phyloP scores from a whole-genome alignment of 1,284 basidiomycete species.

The Heimioporus punctisporus region DNA sequence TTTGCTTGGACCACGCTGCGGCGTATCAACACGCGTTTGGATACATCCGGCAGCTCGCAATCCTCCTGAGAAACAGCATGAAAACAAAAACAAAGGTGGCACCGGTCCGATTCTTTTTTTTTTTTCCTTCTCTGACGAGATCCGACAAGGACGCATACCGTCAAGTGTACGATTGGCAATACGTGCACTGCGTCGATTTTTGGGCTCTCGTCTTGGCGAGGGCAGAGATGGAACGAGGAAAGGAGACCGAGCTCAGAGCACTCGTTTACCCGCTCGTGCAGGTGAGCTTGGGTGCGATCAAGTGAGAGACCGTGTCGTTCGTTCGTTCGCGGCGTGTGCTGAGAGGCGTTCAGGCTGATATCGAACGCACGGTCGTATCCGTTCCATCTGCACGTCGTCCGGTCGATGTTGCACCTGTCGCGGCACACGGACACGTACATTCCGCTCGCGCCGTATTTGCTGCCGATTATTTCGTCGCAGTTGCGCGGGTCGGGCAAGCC shows the following conservation, averaged over 20 bases:
- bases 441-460: conserved; percentile 85
- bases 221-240: conserved; percentile 60
- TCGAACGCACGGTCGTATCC: conserved; percentile 83
- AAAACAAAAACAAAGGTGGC: conserved; percentile 84
- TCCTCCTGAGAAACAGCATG: conserved; percentile 91
- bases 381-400: conserved; percentile 75
- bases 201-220: conserved; percentile 92
- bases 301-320: conserved; percentile 51
- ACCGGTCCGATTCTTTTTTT: conserved; percentile 13
- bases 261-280: conserved; percentile 97
- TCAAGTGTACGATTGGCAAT: conserved; percentile 99
- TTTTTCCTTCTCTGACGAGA: conserved; percentile 10
- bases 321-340: background rate
- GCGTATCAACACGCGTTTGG: conserved; percentile 97
- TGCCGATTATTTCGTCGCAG: conserved; percentile 85
- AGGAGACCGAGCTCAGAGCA: conserved; percentile 82
- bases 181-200: conserved; percentile 95
- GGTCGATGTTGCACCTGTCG: conserved; percentile 73
- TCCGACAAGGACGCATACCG: conserved; percentile 85
- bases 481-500: conserved; percentile 76
- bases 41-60: conserved; percentile 96
- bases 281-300: conserved; percentile 90
- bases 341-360: conserved; percentile 62
- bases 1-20: conserved; percentile 72
- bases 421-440: conserved; percentile 88